Conservation (phyloP, 1,284 basidiomycete genomes). For the Trichosporon sp. region DNA sequence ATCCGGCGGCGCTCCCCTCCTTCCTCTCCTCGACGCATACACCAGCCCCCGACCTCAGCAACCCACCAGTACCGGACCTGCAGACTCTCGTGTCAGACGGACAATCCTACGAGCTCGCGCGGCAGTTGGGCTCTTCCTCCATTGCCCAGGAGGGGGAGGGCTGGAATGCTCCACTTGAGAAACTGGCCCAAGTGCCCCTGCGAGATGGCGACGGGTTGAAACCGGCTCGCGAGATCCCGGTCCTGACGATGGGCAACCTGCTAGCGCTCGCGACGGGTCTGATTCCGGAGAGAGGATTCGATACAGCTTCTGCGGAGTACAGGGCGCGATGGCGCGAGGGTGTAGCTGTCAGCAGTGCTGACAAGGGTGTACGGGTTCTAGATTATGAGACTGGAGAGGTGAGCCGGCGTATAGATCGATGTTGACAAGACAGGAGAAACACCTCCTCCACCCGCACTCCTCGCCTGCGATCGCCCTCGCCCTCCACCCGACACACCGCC, state of each 20-base stretch:
- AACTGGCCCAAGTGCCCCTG: conserved; percentile 37
- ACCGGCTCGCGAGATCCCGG: conserved; percentile 37
- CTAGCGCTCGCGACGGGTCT: conserved; percentile 39
- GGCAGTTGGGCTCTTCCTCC: conserved; percentile 25
- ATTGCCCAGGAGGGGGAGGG: conserved; percentile 26
- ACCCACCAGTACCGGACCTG: conserved; percentile 46
- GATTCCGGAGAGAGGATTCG: conserved; percentile 47
- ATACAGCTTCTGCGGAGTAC: conserved; percentile 50
- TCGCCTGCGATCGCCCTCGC: conserved; percentile 54
- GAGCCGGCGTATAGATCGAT: conserved; percentile 22
- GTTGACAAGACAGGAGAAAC: conserved; percentile 40
- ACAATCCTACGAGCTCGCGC: conserved; percentile 34
- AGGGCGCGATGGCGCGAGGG: conserved; percentile 29
- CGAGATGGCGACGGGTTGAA: conserved; percentile 31
- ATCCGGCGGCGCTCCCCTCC: conserved; percentile 45
- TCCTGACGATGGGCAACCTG: conserved; percentile 48
- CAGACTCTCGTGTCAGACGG: conserved; percentile 46
- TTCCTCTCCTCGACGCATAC: conserved; percentile 44
- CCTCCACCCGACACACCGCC: conserved; percentile 47
- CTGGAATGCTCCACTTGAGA: conserved; percentile 24
- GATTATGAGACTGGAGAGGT: conserved; percentile 73
- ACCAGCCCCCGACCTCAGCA: conserved; percentile 34
- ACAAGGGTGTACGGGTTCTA: conserved; percentile 73
- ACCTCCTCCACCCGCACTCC: conserved; percentile 46
- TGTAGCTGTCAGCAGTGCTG: conserved; percentile 79